These are phyloP conservation scores for Solanum bukasovii DNA, from an alignment of 257 asterid species.

Conservation along the genomic window DNA sequence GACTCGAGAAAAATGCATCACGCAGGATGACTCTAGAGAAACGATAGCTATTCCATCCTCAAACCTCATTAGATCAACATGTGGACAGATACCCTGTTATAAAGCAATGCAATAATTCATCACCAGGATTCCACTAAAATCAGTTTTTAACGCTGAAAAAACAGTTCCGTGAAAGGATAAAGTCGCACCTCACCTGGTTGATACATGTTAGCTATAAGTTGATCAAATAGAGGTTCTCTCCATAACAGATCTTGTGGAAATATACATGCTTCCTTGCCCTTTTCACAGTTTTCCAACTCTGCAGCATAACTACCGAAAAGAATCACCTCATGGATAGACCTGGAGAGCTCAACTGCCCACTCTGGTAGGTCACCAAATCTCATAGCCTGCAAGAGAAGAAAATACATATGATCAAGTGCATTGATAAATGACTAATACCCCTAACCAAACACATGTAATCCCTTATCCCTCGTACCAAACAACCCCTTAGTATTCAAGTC, in stretches of 20 bases:
- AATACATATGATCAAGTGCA: background rate
- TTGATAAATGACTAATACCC: background rate
- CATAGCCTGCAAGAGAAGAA: conserved; percentile 55
- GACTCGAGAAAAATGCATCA: conserved; percentile 62
- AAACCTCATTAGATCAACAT: conserved; percentile 83
- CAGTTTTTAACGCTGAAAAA: background rate
- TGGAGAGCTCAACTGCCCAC: conserved; percentile 71
- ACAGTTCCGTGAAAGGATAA: background rate
- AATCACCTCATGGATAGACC: conserved; percentile 35
- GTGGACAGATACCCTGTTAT: conserved; percentile 72
- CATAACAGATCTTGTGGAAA: conserved; percentile 50
- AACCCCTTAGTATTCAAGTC: background rate
- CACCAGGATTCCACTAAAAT: background rate
- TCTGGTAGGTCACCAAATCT: conserved; percentile 84
- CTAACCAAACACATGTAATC: background rate
- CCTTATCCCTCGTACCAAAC: background rate
- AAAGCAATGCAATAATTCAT: background rate
- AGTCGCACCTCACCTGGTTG: conserved; percentile 89
- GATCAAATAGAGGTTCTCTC: conserved; percentile 84
- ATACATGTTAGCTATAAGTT: conserved; percentile 69
- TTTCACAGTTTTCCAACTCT: conserved; percentile 9
- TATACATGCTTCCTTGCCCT: conserved; percentile 7
- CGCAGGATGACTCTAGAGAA: conserved; percentile 68
- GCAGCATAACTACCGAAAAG: conserved; percentile 6
- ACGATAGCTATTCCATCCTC: conserved; percentile 85